Evolutionary conservation across 139 green algal species (phyloP).

Genomic region (Auxenochlorella pyrenoidosa): DNA sequence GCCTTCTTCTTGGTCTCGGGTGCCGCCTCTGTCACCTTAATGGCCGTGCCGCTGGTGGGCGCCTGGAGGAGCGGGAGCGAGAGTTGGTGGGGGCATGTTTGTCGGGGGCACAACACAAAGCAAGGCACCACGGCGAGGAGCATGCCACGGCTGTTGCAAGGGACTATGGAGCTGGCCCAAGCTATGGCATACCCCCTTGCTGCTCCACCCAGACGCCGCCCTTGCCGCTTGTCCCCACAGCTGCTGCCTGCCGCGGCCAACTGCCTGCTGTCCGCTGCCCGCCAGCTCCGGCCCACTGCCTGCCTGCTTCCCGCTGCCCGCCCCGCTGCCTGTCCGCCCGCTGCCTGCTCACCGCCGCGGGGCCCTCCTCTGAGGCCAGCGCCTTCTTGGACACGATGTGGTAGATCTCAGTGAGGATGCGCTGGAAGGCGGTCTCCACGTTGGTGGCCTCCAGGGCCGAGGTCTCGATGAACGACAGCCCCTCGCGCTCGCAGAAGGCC

Average conservation of each 20-base stretch:
- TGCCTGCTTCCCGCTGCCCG: no score
- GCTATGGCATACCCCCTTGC: no score
- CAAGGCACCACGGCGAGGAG: no score
- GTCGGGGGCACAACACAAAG: neutral
- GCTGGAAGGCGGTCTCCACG: constrained; percentile 96
- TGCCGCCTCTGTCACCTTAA: constrained; percentile 59
- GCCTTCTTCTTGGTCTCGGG: constrained; percentile 63
- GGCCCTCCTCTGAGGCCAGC: constrained; percentile 52
- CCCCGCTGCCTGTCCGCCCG: no score
- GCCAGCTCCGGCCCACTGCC: no score
- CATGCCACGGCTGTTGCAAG: no score
- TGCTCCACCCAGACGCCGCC: no score
- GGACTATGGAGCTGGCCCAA: no score
- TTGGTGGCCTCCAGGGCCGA: constrained; percentile 98
- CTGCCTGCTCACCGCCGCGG: constrained; percentile 13
- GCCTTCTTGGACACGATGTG: constrained; percentile 97
- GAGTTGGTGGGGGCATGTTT: neutral
- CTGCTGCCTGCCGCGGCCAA: no score
- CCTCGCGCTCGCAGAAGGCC: constrained; percentile 91
- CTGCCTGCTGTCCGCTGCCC: no score
- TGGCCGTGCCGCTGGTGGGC: constrained; percentile 53
- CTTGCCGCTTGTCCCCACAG: no score
- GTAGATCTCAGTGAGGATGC: constrained; percentile 98
- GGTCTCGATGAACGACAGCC: constrained; percentile 98
- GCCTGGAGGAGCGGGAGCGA: neutral